Conservation (phyloP, 306 rosid species). For the Senna tora region DNA sequence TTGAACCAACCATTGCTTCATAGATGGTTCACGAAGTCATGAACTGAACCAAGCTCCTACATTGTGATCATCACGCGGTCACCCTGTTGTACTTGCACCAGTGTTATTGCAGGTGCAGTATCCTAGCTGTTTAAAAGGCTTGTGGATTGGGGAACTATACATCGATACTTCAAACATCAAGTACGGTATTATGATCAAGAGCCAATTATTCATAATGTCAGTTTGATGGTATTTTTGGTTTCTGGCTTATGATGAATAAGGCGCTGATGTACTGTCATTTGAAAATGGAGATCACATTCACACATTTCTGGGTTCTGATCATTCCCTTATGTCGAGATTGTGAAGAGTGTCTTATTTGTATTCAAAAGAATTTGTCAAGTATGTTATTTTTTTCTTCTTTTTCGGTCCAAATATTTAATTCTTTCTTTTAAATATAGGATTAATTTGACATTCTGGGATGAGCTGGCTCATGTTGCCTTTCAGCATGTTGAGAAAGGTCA, state of each 20-base stretch:
- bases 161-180: not conserved
- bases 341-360: not conserved
- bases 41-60: not conserved
- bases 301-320: not conserved
- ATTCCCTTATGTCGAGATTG: not conserved
- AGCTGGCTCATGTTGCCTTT: slow-evolving; percentile 73
- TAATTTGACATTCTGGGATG: slow-evolving; percentile 87
- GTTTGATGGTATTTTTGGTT: not conserved
- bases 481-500: slow-evolving; percentile 81
- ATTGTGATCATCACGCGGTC: not conserved
- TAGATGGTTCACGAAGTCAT: not conserved
- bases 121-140: not conserved
- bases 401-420: not conserved
- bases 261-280: not conserved
- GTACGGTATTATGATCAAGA: not conserved
- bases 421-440: slow-evolving; percentile 50
- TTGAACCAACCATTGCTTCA: not conserved
- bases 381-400: not conserved
- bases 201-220: not conserved
- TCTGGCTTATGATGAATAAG: not conserved
- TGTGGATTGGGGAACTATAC: not conserved
- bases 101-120: not conserved
- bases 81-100: not conserved
- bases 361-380: not conserved
- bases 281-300: not conserved